Base-by-base conservation (phyloP, 2,329 filamentous ascomycete genomes). In the Didymella exigua region DNA sequence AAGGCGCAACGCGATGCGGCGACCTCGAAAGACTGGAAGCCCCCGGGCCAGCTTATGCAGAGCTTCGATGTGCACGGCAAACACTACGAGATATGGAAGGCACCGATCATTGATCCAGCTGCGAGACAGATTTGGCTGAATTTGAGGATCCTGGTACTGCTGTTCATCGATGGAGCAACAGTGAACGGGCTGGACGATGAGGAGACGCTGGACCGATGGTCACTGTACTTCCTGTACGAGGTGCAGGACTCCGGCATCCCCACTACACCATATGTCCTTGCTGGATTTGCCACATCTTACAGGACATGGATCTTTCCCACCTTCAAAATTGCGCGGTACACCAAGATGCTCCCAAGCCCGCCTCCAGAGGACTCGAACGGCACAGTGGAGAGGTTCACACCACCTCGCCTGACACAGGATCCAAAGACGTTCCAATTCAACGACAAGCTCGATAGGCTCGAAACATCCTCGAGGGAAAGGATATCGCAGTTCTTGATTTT, bases 401-500 rank as follows among this genome's bases (percentile, higher is more conserved):
- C 67, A 31, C 62, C 65, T 5, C 60, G 60, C 19, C 47, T 73
- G 29, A 63, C 67, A 2, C 62, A 69, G 44, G 66, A 73, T 33
- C 63, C 70, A 5, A 58, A 68, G 9, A 71, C 70, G 1, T 65
- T 65, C 27, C 62, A 66, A n/a, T 68, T 73, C 54, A 69, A 56
- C 26, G 63, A 69, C 14, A 60, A 60, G 27, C 62, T 74, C 18
- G 49, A 73, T 79, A 88, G 60, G 74, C 84, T 81, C 4, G 78
- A 87, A 43, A 82, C 93, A 2, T 89, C 90, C 11, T 89, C 88
- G 65, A 87, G 93, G 33, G 86, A 91, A 56, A 85, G 96, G 38
- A 90, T 99, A 61, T 96, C 93, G 0, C 95, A 99, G 73, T 98
- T 98, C 75, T 71, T 99, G 57, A 88, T 99, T 59, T 81, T 99